These are phyloP conservation scores for Calocera viscosa DNA, from an alignment of 768 basidiomycete genomes.

Conservation along the genomic window DNA sequence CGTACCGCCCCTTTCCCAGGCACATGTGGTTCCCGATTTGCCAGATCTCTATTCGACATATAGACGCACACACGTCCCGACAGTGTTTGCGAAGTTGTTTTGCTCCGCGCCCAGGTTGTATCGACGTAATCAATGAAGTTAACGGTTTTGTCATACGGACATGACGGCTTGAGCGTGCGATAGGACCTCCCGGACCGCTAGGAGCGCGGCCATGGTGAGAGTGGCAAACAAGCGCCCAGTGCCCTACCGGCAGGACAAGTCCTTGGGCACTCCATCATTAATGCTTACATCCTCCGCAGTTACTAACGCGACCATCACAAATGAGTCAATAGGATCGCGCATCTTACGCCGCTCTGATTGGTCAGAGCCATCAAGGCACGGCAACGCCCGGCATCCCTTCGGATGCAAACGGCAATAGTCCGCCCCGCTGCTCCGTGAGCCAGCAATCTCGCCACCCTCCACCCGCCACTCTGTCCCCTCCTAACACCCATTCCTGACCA, in stretches of 20 bases:
- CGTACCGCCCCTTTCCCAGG: background rate
- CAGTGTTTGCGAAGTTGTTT: background rate
- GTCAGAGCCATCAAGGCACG: background rate
- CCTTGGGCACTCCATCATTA: too few relatives aligned
- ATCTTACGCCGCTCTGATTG: background rate
- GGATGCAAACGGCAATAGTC: background rate
- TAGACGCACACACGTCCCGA: background rate
- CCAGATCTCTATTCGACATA: background rate
- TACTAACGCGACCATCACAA: background rate
- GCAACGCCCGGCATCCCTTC: background rate
- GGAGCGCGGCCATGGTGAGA: background rate
- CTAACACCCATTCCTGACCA: background rate
- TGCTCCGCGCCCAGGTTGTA: background rate
- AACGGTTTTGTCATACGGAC: background rate
- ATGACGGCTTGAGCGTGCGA: background rate
- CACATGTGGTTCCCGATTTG: background rate
- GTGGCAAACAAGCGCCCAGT: background rate
- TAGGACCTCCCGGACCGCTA: background rate
- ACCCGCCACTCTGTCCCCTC: conserved; percentile 4
- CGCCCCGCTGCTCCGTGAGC: background rate
- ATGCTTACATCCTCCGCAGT: too few relatives aligned
- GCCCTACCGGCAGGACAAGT: background rate
- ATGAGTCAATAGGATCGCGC: background rate
- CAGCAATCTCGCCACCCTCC: conserved; percentile 4
- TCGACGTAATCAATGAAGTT: background rate